A percentile compares a stretch with the other conserved stretches of the same genome.
Evolutionary conservation across 1,139 yeast species (phyloP).

Genomic region (Eremothecium coryli): DNA sequence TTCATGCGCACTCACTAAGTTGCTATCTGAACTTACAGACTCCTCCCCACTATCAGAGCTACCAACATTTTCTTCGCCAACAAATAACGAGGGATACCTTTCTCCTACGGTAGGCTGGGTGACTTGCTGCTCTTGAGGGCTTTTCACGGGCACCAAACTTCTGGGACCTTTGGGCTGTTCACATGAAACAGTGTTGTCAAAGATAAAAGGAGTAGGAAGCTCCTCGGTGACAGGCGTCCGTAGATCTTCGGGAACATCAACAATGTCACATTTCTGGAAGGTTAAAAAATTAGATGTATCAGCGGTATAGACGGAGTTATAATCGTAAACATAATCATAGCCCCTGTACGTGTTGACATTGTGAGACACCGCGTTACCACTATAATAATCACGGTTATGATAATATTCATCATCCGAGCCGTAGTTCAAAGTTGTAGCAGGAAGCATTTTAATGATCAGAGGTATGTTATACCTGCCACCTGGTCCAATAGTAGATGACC

Average conservation of each 20-base stretch:
- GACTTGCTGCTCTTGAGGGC: neutral
- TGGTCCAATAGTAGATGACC: constrained; percentile 20
- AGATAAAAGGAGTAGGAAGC: constrained; percentile 1
- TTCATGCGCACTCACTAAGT: neutral
- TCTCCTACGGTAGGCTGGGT: neutral
- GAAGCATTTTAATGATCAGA: constrained; percentile 58
- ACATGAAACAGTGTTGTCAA: neutral
- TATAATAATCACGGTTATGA: constrained; percentile 39
- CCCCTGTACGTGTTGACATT: constrained; percentile 70
- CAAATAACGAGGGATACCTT: neutral
- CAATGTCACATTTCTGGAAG: constrained; percentile 35
- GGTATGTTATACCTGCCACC: constrained; percentile 4
- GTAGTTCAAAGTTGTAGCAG: constrained; percentile 73
- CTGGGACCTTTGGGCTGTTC: constrained; percentile 7
- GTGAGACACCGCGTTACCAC: constrained; percentile 55
- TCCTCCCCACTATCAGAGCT: constrained; percentile 7
- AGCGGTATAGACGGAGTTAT: constrained; percentile 67
- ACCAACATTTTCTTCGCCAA: constrained; percentile 2
- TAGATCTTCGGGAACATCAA: constrained; percentile 37
- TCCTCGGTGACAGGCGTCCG: constrained; percentile 26
- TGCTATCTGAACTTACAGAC: constrained; percentile 1
- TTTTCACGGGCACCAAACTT: neutral
- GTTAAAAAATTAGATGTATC: constrained; percentile 34
- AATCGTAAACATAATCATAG: constrained; percentile 77
- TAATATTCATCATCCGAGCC: constrained; percentile 67